A percentile compares a stretch with the other conserved stretches of the same genome.
Evolutionary conservation across 257 asterid genomes (phyloP).

Genomic region (Jacaranda mimosifolia): DNA sequence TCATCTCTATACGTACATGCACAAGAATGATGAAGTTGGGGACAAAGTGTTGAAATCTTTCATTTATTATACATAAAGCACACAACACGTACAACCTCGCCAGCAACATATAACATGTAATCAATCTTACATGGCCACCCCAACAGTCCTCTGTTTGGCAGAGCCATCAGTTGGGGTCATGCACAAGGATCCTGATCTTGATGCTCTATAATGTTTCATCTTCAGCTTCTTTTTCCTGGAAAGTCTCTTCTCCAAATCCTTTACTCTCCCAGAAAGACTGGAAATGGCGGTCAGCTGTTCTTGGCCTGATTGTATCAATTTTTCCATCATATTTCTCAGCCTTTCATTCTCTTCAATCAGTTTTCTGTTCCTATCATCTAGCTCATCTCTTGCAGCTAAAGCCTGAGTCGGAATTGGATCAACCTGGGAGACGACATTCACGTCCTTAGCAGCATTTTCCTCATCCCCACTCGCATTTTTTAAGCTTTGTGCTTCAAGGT

Average conservation of each 20-base stretch:
- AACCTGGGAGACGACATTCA: background rate
- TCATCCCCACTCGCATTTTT: background rate
- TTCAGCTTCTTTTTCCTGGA: slow-evolving; percentile 61
- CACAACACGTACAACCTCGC: background rate
- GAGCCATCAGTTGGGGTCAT: slow-evolving; percentile 18
- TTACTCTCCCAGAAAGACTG: slow-evolving; percentile 60
- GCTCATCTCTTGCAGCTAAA: background rate
- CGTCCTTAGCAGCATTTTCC: background rate
- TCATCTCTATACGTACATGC: too few species aligned
- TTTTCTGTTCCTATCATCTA: slow-evolving; percentile 44
- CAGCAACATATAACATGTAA: background rate
- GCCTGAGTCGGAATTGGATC: background rate
- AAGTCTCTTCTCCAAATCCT: slow-evolving; percentile 68
- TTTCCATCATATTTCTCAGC: slow-evolving; percentile 69
- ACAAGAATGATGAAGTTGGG: too few species aligned
- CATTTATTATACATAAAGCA: background rate
- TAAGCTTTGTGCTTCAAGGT: slow-evolving; percentile 7
- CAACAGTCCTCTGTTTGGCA: slow-evolving; percentile 18
- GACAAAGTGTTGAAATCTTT: background rate
- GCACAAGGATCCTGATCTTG: slow-evolving; percentile 32
- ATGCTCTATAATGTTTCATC: slow-evolving; percentile 32
- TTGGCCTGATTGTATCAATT: slow-evolving; percentile 59
- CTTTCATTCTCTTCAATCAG: slow-evolving; percentile 68
- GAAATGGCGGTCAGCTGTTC: slow-evolving; percentile 65
- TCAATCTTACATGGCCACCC: slow-evolving; percentile 33